phyloP scores from a whole-genome alignment of 106 monocot genomes.

The Triglochin maritima region DNA sequence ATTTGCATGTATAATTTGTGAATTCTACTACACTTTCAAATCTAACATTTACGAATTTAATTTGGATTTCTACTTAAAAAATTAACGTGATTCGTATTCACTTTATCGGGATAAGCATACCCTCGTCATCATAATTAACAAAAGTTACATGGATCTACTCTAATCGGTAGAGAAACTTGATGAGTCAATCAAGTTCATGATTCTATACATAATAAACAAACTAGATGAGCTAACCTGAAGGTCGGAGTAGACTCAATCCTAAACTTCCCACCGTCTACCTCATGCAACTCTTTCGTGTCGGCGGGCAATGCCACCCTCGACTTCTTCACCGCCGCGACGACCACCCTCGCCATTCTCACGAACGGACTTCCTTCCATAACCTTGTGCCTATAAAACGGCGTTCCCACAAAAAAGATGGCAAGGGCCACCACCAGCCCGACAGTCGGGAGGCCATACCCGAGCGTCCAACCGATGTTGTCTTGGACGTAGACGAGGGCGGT shows the following conservation, averaged over 20 bases:
- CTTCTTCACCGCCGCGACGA: constrained; percentile 8
- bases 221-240: not conserved
- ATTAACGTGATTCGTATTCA: too few relatives aligned
- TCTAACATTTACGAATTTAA: too few relatives aligned
- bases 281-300: constrained; percentile 12
- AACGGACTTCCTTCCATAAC: constrained; percentile 4
- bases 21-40: too few relatives aligned
- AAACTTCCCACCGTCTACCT: constrained; percentile 1
- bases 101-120: too few relatives aligned
- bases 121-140: too few relatives aligned
- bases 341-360: constrained; percentile 2
- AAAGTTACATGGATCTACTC: too few relatives aligned
- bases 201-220: too few relatives aligned
- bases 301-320: constrained; percentile 6
- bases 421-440: constrained; percentile 6
- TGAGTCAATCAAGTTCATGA: too few relatives aligned
- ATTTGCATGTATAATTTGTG: too few relatives aligned
- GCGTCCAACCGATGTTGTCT: constrained; percentile 15
- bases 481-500: constrained; percentile 12
- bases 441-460: constrained; percentile 12
- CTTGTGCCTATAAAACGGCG: constrained; percentile 16
- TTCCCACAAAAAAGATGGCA: constrained; percentile 6
- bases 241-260: constrained; percentile 10
- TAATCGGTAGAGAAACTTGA: too few relatives aligned
- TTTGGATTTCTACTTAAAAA: too few relatives aligned